Conservation (phyloP, 768 basidiomycete genomes). For the Phaffia australis region DNA sequence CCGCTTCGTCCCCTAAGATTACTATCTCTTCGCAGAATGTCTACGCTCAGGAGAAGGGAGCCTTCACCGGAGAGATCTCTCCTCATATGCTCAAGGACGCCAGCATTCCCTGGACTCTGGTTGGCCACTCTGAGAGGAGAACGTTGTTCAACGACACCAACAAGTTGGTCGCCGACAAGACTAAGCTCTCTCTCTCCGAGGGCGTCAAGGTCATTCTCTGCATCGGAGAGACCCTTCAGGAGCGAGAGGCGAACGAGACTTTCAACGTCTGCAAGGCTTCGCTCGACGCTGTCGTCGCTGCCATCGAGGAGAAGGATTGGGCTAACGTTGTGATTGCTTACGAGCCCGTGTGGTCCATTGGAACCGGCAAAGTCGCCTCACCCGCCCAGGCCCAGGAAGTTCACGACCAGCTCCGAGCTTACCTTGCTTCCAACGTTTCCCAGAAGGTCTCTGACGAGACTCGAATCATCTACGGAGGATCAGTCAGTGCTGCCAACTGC, state of each 20-base stretch:
- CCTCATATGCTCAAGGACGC: slow-evolving; percentile 75
- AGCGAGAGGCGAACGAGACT: slow-evolving; percentile 73
- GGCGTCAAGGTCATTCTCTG: slow-evolving; percentile 84
- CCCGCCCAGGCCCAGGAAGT: slow-evolving; percentile 85
- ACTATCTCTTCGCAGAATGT: slow-evolving; percentile 84
- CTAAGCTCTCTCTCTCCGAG: slow-evolving; percentile 63
- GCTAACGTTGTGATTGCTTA: slow-evolving; percentile 89
- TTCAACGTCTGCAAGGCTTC: slow-evolving; percentile 68
- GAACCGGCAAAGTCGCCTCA: slow-evolving; percentile 91
- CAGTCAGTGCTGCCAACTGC: slow-evolving; percentile 79
- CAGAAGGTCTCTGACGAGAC: slow-evolving; percentile 57
- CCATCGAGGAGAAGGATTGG: slow-evolving; percentile 57
- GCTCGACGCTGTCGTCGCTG: slow-evolving; percentile 60
- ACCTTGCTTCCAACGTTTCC: slow-evolving; percentile 57
- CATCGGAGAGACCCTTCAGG: slow-evolving; percentile 81
- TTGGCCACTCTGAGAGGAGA: slow-evolving; percentile 95
- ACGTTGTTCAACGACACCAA: slow-evolving; percentile 83
- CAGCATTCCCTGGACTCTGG: slow-evolving; percentile 79
- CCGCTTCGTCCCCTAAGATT: slow-evolving; percentile 36
- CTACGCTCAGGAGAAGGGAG: slow-evolving; percentile 70
- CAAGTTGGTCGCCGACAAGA: slow-evolving; percentile 67
- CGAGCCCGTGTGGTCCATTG: slow-evolving; percentile 98
- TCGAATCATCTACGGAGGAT: slow-evolving; percentile 91
- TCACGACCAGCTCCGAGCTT: slow-evolving; percentile 70
- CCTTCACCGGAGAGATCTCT: slow-evolving; percentile 95